These are phyloP conservation scores for Vaccinium corymbosum DNA, from an alignment of 148 eudicot genomes.

Conservation along the genomic window DNA sequence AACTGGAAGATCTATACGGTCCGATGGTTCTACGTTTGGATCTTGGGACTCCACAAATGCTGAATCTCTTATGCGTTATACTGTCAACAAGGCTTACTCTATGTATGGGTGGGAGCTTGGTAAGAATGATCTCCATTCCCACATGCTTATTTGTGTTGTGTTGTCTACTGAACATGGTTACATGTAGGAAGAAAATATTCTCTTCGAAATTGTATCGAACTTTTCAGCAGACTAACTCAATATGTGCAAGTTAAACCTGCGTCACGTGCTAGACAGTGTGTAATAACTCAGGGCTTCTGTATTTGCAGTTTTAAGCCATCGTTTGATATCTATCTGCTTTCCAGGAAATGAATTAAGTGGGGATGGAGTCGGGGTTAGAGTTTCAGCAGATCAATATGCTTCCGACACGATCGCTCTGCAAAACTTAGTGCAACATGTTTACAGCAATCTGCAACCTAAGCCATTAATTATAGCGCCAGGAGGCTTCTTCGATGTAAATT, in stretches of 20 bases:
- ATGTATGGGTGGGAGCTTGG: constrained; percentile 91
- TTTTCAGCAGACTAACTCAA: not conserved
- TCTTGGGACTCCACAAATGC: constrained; percentile 83
- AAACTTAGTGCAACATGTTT: constrained; percentile 46
- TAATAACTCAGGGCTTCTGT: not conserved
- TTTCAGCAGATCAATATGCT: constrained; percentile 67
- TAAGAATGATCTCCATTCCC: constrained; percentile 18
- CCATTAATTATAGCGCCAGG: constrained; percentile 79
- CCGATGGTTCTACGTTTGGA: constrained; percentile 49
- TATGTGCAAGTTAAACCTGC: not conserved
- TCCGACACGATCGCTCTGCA: constrained; percentile 42
- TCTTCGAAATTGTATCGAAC: no score
- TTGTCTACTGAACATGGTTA: not conserved
- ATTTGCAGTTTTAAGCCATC: not conserved
- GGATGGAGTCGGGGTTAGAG: constrained; percentile 63
- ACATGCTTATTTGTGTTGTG: not conserved
- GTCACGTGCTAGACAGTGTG: not conserved
- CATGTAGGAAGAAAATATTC: no score
- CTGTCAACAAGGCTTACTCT: constrained; percentile 56
- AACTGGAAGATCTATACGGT: constrained; percentile 45
- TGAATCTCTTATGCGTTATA: constrained; percentile 66
- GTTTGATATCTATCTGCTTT: constrained; percentile 10
- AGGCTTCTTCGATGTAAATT: constrained; percentile 64
- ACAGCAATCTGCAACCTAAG: constrained; percentile 33
- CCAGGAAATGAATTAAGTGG: constrained; percentile 90